Conservation (phyloP, 106 monocot genomes). For the Agapanthus africanus region DNA sequence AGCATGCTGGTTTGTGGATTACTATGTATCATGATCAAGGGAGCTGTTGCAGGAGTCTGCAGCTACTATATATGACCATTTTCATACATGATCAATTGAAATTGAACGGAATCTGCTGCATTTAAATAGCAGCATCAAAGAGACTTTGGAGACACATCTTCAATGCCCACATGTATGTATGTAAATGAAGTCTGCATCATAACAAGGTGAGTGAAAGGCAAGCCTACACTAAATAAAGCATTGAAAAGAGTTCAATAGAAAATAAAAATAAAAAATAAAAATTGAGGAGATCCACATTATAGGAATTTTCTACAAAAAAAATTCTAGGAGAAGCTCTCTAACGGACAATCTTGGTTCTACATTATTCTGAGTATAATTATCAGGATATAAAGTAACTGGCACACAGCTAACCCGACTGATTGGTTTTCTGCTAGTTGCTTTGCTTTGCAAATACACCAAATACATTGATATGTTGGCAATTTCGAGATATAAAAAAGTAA, state of each 20-base stretch:
- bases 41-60: background rate
- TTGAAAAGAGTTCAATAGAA: background rate
- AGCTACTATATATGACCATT: background rate
- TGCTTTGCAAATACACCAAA: background rate
- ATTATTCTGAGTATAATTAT: no score
- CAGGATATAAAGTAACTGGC: background rate
- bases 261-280: background rate
- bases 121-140: background rate
- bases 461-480: background rate
- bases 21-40: background rate
- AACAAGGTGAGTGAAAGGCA: background rate
- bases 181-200: background rate
- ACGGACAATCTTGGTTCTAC: background rate
- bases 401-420: background rate
- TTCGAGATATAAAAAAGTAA: background rate
- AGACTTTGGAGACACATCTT: background rate
- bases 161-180: background rate
- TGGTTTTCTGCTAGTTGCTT: background rate
- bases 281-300: background rate
- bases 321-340: background rate
- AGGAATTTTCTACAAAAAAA: background rate
- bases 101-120: background rate
- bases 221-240: background rate
- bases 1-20: background rate
- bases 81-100: no score